Base-by-base conservation (phyloP, 495 filamentous ascomycete species). In the Xylaria venustula region DNA sequence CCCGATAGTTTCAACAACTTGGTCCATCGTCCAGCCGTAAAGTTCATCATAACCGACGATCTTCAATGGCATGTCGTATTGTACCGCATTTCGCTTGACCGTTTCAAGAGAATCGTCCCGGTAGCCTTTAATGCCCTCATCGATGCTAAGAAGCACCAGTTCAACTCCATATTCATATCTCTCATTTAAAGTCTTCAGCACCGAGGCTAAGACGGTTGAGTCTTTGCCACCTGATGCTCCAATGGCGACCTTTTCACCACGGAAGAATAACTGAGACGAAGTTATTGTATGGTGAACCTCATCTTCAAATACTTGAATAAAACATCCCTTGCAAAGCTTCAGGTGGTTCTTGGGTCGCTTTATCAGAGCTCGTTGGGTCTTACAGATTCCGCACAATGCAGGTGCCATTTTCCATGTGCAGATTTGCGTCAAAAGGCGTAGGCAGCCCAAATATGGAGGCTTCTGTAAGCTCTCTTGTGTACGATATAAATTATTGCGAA, bases 21-120 rank as follows among this genome's bases (percentile, higher is more conserved):
- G 90, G 73, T 98, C 94, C 94, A 98, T 98, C 9, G 93, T 97
- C 94, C 94, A 98, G 2, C 95, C 94, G 72, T 98, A 98, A 4
- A 98, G 80, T 71, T 98, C 93, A 37, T 85, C 87, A 71, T 98
- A 98, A 44, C 93, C 90, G 25, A 98, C 85, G 47, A 98, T 94
- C 66, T 88, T 88, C 32, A 98, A 79, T 2, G 89, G 85, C 90
- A 98, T 93, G 12, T 87, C 83, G 71, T 97, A 97, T 71, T 98
- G 93, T 12, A 81, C 68, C 2, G 93, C 89, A 69, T 98, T 98
- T 63, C 93, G 79, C 82, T 96, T 97, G 52, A 98, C 94, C 0
- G 94, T 97, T 73, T 97, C 92, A 0, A 98, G 81, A 7, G 89
- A 92, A 76, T 98, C 93, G 72, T 98, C 94, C 53, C 94, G 85